Evolutionary conservation across 2,329 filamentous ascomycete genomes (phyloP), one percentile per base, ranked within the genome.

Genomic region (Tolypocladium pustulatum): DNA sequence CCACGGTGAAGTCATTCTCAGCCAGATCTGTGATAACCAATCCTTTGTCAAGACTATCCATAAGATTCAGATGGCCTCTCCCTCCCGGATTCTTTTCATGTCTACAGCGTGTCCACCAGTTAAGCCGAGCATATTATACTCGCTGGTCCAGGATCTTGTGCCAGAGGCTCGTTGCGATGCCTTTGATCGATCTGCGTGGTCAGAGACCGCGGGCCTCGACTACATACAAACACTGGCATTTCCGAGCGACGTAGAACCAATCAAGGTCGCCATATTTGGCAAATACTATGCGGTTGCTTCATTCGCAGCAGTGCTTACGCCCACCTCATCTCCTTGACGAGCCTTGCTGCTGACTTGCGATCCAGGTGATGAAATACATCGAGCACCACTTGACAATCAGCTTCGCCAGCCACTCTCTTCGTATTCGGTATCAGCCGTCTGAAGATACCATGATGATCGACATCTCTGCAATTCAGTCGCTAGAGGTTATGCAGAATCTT

Each of bases 371-470:
- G 69, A 90, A 90, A 66, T 96, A 90, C 69, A 81, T 95, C 54
- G 89, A 96, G 59, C 72, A 87, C 1, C 83, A 85, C 8, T 79
- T 91, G 61, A 79, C 79, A 4, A 79, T 87, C 60, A 83, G 80
- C 0, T 94, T 64, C 32, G 59, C 63, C 51, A 57, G 59, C 9
- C 58, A 64, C 52, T 63, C 63, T 30, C 58, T 64, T 96, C 68
- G 80, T 85, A 88, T 97, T 67, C 87, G 85, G 62, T 97, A 96
- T 65, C 87, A 93, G 66, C 88, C 91, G 1, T 91, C 91, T 0
- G 90, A 96, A 68, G 89, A 93, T 30, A 90, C 91, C 0, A 96
- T 97, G 92, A 90, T 96, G 83, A 95, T 97, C 65, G 93, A 97
- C 66, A 80, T 94, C 2, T 88, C 90, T 0, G 96, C 92, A 0